Evolutionary conservation across 1,139 yeast genomes (phyloP).

Genomic region (Kodamaea plutei): DNA sequence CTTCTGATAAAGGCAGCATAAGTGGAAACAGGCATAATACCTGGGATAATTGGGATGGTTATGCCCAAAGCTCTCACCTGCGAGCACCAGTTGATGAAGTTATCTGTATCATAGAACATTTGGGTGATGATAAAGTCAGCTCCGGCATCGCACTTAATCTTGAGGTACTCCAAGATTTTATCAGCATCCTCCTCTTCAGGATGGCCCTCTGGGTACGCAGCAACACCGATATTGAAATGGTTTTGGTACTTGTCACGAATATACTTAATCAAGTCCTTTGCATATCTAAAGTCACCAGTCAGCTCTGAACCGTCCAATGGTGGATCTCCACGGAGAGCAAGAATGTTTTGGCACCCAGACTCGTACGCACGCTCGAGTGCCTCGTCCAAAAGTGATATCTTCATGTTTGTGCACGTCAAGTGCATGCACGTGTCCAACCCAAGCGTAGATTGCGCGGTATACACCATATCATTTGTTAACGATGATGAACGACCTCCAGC

Average conservation of each 20-base stretch:
- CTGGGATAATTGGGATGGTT: slow-evolving; percentile 86
- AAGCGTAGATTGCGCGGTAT: slow-evolving; percentile 86
- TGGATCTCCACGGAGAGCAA: slow-evolving; percentile 85
- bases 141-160: slow-evolving; percentile 89
- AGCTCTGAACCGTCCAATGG: slow-evolving; percentile 58
- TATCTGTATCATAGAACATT: slow-evolving; percentile 85
- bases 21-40: slow-evolving; percentile 96
- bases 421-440: slow-evolving; percentile 98
- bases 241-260: slow-evolving; percentile 55
- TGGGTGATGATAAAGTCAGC: slow-evolving; percentile 92
- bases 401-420: slow-evolving; percentile 95
- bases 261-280: slow-evolving; percentile 58
- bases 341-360: slow-evolving; percentile 91
- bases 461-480: slow-evolving; percentile 84
- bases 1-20: slow-evolving; percentile 89
- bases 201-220: slow-evolving; percentile 75
- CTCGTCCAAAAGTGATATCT: slow-evolving; percentile 70
- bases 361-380: slow-evolving; percentile 83
- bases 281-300: slow-evolving; percentile 72
- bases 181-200: slow-evolving; percentile 73
- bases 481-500: slow-evolving; percentile 90
- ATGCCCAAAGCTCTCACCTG: slow-evolving; percentile 72
- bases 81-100: slow-evolving; percentile 77
- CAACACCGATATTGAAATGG: slow-evolving; percentile 70
- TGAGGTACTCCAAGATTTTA: slow-evolving; percentile 58